Base-by-base conservation (phyloP, 495 filamentous ascomycete genomes). In the Penicillium salamii region DNA sequence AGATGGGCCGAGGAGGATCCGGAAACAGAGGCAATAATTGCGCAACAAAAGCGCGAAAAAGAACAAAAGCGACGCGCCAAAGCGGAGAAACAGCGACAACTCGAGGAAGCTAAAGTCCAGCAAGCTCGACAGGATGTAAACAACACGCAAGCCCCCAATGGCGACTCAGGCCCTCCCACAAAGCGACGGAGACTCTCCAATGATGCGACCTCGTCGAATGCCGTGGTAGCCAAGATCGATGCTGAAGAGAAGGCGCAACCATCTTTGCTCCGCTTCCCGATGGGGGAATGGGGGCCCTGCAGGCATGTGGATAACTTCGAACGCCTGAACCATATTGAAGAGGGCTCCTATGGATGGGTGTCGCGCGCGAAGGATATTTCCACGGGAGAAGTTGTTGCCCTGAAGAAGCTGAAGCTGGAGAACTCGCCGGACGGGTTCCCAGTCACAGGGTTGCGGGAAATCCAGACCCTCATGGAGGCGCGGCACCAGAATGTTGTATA, bases 381-480 rank as follows among this genome's bases (percentile, higher is more conserved):
- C 3, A 95, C 93, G 1, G 90, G 90, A 6, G 83, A 90, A 50
- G 78, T 98, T 6, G 91, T 97, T 17, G 93, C 93, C 32, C 70
- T 98, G 56, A 98, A 98, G 78, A 86, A 90, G 63, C 78, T 97
- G 42, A 98, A 98, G 77, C 83, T 97, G 72, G 89, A 96, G 53
- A 80, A 85, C 62, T 76, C 77, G 52, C 83, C 86, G 54, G 86
- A 90, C 60, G 93, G 93, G 39, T 87, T 97, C 54, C 92, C 93
- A 11, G 89, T 97, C 46, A 97, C 92, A 8, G 93, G 91, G 0
- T 66, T 97, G 35, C 80, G 93, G 15, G 93, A 98, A 75, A 96
- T 98, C 49, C 81, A 85, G 55, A 85, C 83, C 33, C 68, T 88
- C 17, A 74, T 81, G 55, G 77, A 77, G 53, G 74, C 80, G 53